Evolutionary conservation across 306 rosid genomes (phyloP).

Genomic region (Carpinus viminea): DNA sequence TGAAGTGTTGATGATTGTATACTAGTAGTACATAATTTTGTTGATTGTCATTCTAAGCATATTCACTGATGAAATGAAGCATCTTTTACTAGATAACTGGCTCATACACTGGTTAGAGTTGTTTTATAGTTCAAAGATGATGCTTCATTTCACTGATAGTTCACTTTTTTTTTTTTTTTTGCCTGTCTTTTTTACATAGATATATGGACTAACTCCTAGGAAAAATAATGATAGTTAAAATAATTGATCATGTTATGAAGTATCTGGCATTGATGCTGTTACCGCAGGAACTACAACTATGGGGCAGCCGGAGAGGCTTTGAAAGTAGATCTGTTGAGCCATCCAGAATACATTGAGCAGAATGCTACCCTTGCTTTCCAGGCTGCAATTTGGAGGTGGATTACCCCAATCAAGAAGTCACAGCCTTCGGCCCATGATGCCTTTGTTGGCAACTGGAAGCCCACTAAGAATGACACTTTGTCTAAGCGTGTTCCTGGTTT

Average conservation of each 20-base stretch:
- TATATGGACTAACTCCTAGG: neutral
- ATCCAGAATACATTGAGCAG: slow-evolving; percentile 94
- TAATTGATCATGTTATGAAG: neutral
- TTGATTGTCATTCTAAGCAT: neutral
- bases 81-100: neutral
- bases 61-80: neutral
- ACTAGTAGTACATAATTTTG: neutral
- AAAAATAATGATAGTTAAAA: neutral
- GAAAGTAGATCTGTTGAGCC: slow-evolving; percentile 66
- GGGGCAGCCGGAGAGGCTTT: slow-evolving; percentile 72
- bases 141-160: neutral
- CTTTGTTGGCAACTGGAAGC: slow-evolving; percentile 94
- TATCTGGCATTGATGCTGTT: neutral
- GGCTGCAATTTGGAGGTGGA: slow-evolving; percentile 93
- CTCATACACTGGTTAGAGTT: neutral
- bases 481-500: slow-evolving; percentile 77
- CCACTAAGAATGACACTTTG: slow-evolving; percentile 82
- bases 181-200: neutral
- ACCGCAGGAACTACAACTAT: slow-evolving; percentile 84
- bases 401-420: slow-evolving; percentile 66
- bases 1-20: neutral
- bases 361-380: slow-evolving; percentile 93
- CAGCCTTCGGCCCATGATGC: slow-evolving; percentile 88
- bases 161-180: neutral
- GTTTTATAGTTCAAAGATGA: neutral